These are phyloP conservation scores for Pachysolen tannophilus DNA, from an alignment of 805 yeast genomes.

Conservation along the genomic window DNA sequence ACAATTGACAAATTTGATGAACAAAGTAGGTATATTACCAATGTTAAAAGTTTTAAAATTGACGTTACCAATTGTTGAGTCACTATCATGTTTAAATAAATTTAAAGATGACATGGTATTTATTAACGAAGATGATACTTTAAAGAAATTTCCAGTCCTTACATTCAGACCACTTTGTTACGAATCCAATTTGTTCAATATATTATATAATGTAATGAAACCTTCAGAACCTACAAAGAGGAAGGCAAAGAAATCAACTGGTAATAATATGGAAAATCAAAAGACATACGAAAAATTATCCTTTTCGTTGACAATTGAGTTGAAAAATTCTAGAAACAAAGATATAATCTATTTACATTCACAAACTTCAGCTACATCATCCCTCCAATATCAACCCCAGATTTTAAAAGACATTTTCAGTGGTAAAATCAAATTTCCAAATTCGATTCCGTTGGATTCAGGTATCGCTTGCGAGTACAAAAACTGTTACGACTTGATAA, in stretches of 20 bases:
- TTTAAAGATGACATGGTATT: not conserved
- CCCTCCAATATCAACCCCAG: not conserved
- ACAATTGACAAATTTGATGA: conserved; percentile 3
- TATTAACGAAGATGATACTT: too few relatives aligned
- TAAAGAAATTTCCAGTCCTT: not conserved
- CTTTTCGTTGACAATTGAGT: not conserved
- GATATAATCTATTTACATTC: not conserved
- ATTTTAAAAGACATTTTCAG: not conserved
- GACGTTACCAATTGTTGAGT: conserved; percentile 5
- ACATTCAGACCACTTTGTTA: not conserved
- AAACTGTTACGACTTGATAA: not conserved
- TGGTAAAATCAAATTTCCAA: not conserved
- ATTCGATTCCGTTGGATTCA: not conserved
- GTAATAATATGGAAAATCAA: not conserved
- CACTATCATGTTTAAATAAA: not conserved
- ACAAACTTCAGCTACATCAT: not conserved
- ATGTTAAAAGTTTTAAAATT: conserved; percentile 4
- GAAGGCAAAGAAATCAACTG: not conserved
- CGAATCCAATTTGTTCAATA: not conserved
- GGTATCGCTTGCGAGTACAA: not conserved
- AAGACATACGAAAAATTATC: not conserved
- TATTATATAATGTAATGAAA: not conserved
- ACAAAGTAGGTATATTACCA: conserved; percentile 2
- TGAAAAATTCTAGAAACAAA: not conserved
- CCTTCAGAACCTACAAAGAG: not conserved